Conservation (phyloP, 2,329 filamentous ascomycete genomes). For the Fusarium foetens region DNA sequence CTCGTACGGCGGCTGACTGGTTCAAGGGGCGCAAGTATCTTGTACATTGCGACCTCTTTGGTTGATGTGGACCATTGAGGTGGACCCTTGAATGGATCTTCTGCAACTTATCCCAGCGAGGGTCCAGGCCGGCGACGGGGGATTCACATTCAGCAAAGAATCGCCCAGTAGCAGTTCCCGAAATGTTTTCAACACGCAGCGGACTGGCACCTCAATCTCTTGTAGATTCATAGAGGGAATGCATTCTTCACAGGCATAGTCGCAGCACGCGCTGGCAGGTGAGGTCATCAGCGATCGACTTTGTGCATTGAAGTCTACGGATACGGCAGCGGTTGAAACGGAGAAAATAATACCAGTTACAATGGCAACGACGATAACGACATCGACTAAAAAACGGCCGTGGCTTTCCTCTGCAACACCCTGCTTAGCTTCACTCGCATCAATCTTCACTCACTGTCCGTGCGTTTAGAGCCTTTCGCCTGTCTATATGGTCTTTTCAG, state of each 20-base stretch:
- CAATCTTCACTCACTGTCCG: slow-evolving; percentile 21
- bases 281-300: slow-evolving; percentile 6
- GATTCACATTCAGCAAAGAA: slow-evolving; percentile 20
- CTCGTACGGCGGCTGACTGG: slow-evolving; percentile 40
- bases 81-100: slow-evolving; percentile 34
- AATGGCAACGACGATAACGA: slow-evolving; percentile 21
- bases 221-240: not conserved
- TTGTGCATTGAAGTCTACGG: slow-evolving; percentile 13
- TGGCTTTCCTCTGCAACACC: slow-evolving; percentile 21
- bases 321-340: slow-evolving; percentile 8
- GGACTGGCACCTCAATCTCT: slow-evolving; percentile 17
- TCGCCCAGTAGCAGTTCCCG: slow-evolving; percentile 39
- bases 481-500: slow-evolving; percentile 17
- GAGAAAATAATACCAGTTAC: slow-evolving; percentile 21
- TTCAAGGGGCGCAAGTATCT: slow-evolving; percentile 35
- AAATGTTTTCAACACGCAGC: slow-evolving; percentile 33
- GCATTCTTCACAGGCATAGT: slow-evolving; percentile 4
- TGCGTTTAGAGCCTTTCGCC: not conserved
- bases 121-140: slow-evolving; percentile 25
- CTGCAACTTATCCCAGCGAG: slow-evolving; percentile 40
- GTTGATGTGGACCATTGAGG: slow-evolving; percentile 19
- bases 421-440: slow-evolving; percentile 34
- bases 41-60: slow-evolving; percentile 31
- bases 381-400: slow-evolving; percentile 30
- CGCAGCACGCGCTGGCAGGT: not conserved